These are phyloP conservation scores for Prinsepia uniflora DNA, from an alignment of 306 rosid genomes.

Conservation along the genomic window DNA sequence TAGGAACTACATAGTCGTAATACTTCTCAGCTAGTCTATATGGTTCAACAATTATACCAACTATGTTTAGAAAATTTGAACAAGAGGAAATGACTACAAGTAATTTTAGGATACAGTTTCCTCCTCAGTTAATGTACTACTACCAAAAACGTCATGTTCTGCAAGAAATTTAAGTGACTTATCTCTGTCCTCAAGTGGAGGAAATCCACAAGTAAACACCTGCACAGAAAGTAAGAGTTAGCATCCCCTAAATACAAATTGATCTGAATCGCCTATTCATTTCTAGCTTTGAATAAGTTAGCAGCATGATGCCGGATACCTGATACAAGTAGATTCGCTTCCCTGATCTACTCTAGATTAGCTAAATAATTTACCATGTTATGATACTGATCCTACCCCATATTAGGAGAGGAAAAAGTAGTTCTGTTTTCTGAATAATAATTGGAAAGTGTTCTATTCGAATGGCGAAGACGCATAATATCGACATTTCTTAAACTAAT, in stretches of 20 bases:
- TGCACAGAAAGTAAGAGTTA: slow-evolving; percentile 28
- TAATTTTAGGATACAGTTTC: slow-evolving; percentile 61
- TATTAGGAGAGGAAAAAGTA: background rate
- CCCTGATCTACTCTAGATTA: background rate
- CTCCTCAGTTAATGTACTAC: slow-evolving; percentile 58
- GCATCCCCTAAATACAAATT: slow-evolving; percentile 15
- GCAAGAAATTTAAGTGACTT: slow-evolving; percentile 58
- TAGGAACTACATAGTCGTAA: slow-evolving; percentile 29
- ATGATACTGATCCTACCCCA: background rate
- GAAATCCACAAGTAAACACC: slow-evolving; percentile 93
- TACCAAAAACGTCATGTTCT: slow-evolving; percentile 76
- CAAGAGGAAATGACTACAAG: background rate
- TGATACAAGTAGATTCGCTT: background rate
- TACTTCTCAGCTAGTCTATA: background rate
- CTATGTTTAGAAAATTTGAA: background rate
- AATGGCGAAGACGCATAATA: background rate
- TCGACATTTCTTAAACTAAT: background rate
- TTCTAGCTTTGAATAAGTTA: background rate
- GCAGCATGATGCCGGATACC: background rate
- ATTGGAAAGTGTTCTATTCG: background rate
- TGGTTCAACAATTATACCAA: background rate
- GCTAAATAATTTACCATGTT: background rate
- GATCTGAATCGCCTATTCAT: background rate
- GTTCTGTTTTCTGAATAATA: background rate
- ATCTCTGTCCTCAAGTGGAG: slow-evolving; percentile 82